phyloP scores from a whole-genome alignment of 192 early-diverging fungal genomes.

The Podila clonocystis region DNA sequence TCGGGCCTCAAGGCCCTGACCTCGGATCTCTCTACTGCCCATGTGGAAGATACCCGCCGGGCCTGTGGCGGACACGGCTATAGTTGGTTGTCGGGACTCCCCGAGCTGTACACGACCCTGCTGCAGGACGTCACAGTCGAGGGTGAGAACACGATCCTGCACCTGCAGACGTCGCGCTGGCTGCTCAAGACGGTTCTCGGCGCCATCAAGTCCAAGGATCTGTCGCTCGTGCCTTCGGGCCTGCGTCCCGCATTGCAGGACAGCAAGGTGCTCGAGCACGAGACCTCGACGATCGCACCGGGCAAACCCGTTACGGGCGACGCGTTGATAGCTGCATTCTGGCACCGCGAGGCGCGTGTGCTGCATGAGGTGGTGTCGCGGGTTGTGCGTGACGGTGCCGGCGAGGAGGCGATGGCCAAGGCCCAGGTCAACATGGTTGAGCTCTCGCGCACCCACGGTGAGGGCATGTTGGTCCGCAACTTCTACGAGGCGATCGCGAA shows the following conservation, averaged over 20 bases:
- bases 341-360: conserved; percentile 58
- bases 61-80: conserved; percentile 51
- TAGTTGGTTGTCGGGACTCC: conserved; percentile 28
- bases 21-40: conserved; percentile 54
- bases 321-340: conserved; percentile 53
- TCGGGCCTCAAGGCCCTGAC: conserved; percentile 88
- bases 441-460: conserved; percentile 69
- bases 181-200: conserved; percentile 71
- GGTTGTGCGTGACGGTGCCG: conserved; percentile 50
- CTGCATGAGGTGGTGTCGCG: conserved; percentile 53
- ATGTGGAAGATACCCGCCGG: conserved; percentile 35
- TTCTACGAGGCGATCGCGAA: conserved; percentile 73
- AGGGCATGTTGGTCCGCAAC: conserved; percentile 78
- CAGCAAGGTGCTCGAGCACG: conserved; percentile 17
- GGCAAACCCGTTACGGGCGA: conserved; percentile 44
- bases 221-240: conserved; percentile 72
- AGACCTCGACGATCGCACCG: conserved; percentile 21
- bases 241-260: conserved; percentile 55
- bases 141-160: conserved; percentile 84
- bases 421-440: conserved; percentile 59
- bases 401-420: conserved; percentile 58
- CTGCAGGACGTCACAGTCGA: conserved; percentile 40
- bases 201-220: conserved; percentile 72
- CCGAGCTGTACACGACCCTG: conserved; percentile 34
- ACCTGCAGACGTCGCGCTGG: conserved; percentile 83